These are phyloP conservation scores for Capronia epimyces DNA, from an alignment of 2,329 filamentous ascomycete genomes.

Conservation along the genomic window DNA sequence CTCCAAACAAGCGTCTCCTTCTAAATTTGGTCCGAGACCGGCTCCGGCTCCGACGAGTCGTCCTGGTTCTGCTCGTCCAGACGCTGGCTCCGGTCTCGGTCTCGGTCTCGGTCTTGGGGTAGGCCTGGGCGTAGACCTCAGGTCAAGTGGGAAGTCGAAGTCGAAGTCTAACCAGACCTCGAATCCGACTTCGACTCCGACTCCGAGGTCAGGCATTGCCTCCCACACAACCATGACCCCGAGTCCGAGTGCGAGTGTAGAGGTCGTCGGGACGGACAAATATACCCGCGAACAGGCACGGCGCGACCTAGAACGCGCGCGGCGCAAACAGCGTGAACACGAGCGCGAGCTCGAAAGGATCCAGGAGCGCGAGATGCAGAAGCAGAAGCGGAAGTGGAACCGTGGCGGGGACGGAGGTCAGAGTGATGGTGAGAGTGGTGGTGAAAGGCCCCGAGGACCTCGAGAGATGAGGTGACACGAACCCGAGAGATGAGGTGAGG, in stretches of 20 bases:
- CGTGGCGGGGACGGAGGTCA: neutral
- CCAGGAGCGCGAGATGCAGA: neutral
- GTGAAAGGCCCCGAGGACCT: neutral
- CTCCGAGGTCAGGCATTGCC: no score
- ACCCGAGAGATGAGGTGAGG: neutral
- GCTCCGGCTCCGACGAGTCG: no score
- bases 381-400: neutral
- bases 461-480: neutral
- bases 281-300: constrained; percentile 4
- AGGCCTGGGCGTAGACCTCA: neutral
- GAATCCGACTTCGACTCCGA: neutral
- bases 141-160: no score
- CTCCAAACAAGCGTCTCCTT: no score
- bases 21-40: neutral
- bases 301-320: constrained; percentile 8
- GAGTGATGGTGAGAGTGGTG: no score
- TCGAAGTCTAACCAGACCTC: neutral
- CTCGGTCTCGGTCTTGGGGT: neutral
- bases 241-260: no score
- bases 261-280: neutral
- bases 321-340: constrained; percentile 4
- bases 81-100: no score
- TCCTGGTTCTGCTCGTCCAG: no score
- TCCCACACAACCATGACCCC: neutral
- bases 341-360: constrained; percentile 3